These are phyloP conservation scores for Suhomyces maxii DNA, from an alignment of 1,139 yeast genomes.

Conservation along the genomic window DNA sequence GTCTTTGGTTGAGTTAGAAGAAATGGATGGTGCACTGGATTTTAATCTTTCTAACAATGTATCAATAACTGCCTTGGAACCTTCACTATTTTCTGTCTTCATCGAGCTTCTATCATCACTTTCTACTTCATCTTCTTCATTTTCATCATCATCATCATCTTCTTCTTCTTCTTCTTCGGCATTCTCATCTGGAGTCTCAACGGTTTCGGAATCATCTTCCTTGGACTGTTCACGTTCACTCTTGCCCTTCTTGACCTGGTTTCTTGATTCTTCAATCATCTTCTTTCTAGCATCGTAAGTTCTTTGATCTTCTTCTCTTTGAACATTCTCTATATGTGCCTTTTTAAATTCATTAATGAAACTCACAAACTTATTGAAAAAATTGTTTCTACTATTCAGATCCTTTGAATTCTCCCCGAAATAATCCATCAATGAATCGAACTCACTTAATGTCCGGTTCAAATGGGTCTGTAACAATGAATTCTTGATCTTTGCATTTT, in stretches of 20 bases:
- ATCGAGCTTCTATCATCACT: slow-evolving; percentile 8
- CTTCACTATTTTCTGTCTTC: slow-evolving; percentile 17
- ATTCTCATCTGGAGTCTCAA: slow-evolving; percentile 7
- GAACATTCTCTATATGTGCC: slow-evolving; percentile 49
- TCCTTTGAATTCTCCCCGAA: slow-evolving; percentile 83
- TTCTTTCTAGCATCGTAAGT: slow-evolving; percentile 41
- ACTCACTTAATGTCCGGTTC: slow-evolving; percentile 52
- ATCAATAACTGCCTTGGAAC: slow-evolving; percentile 37
- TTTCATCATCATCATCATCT: slow-evolving; percentile 10
- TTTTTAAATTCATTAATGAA: slow-evolving; percentile 45
- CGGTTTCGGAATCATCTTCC: slow-evolving; percentile 9
- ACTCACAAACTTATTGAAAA: slow-evolving; percentile 37
- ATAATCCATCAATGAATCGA: slow-evolving; percentile 64
- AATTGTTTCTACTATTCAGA: slow-evolving; percentile 38
- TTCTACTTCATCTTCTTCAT: slow-evolving; percentile 10
- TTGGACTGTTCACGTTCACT: slow-evolving; percentile 6
- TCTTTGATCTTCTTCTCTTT: slow-evolving; percentile 47
- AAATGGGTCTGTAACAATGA: slow-evolving; percentile 57
- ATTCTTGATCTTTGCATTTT: slow-evolving; percentile 64
- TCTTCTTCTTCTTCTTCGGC: slow-evolving; percentile 11
- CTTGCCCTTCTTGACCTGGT: slow-evolving; percentile 11
- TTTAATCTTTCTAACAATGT: slow-evolving; percentile 39
- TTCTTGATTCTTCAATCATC: slow-evolving; percentile 30
- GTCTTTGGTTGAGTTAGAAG: slow-evolving; percentile 22
- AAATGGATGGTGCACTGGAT: slow-evolving; percentile 27